Percentiles rank a stretch among this genome's conserved stretches.
These are phyloP conservation scores for Balansia obtecta DNA, from an alignment of 2,329 filamentous ascomycete genomes.

Conservation along the genomic window DNA sequence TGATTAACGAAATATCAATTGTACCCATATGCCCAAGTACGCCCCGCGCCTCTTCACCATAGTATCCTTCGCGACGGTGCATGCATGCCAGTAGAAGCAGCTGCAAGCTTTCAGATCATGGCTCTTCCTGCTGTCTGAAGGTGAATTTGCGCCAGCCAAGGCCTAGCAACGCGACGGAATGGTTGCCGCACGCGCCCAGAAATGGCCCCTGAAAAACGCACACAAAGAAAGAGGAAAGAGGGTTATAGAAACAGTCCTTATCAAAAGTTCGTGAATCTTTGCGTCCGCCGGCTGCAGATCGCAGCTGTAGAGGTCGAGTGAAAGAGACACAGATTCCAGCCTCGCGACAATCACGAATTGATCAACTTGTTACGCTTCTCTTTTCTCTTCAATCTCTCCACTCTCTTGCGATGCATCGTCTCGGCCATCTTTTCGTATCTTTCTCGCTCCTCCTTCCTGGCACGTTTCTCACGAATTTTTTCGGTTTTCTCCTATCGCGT, in stretches of 20 bases:
- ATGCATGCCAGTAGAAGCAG: background rate
- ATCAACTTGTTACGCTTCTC: constrained; percentile 91
- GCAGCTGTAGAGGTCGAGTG: background rate
- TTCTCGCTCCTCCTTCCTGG: constrained; percentile 84
- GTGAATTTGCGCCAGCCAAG: background rate
- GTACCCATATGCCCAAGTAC: background rate
- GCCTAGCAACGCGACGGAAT: no score
- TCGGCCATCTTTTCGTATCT: constrained; percentile 88
- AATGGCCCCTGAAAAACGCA: no score
- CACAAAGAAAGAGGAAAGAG: no score
- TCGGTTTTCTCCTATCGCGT: constrained; percentile 55
- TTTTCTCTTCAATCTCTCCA: constrained; percentile 84
- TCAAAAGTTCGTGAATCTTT: background rate
- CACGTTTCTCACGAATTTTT: constrained; percentile 71
- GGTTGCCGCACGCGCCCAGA: no score
- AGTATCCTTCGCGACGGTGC: background rate
- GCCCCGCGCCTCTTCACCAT: background rate
- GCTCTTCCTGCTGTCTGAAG: background rate
- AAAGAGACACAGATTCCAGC: background rate
- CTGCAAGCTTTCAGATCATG: background rate
- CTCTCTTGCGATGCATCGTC: constrained; percentile 94
- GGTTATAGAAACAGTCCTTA: no score
- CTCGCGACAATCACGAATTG: constrained; percentile 31
- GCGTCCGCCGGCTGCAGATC: background rate
- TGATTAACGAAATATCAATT: background rate